A percentile compares a stretch with the other conserved stretches of the same genome.
phyloP scores from a whole-genome alignment of 1,284 basidiomycete species.

The Ceratorhiza oryzae-sativae region DNA sequence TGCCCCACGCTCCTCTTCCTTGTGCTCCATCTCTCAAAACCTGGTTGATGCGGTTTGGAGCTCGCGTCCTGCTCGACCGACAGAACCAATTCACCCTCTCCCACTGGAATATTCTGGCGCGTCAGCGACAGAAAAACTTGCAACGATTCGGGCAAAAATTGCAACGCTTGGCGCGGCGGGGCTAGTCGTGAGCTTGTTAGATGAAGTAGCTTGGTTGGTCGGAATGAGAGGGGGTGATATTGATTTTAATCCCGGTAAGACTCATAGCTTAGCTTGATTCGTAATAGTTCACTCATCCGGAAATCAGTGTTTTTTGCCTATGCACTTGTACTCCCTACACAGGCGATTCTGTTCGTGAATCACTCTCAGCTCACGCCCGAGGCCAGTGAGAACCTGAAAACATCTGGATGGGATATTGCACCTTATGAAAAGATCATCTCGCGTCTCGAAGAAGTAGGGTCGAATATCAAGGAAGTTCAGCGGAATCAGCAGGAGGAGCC shows the following conservation, averaged over 20 bases:
- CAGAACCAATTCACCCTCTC: conserved; percentile 74
- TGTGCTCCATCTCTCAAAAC: conserved; percentile 68
- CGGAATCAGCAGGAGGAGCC: conserved; percentile 22
- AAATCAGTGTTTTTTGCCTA: conserved; percentile 90
- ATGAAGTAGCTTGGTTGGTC: conserved; percentile 94
- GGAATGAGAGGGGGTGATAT: conserved; percentile 95
- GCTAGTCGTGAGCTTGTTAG: conserved; percentile 80
- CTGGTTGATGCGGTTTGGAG: conserved; percentile 87
- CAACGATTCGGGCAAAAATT: conserved; percentile 69
- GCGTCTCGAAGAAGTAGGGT: conserved; percentile 63
- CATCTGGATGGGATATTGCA: conserved; percentile 60
- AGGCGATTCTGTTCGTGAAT: conserved; percentile 78
- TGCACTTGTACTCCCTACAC: conserved; percentile 75
- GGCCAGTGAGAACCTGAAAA: conserved; percentile 63
- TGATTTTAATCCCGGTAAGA: conserved; percentile 81
- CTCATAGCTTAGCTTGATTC: neutral
- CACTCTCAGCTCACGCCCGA: conserved; percentile 65
- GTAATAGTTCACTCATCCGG: neutral
- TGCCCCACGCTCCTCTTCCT: conserved; percentile 58
- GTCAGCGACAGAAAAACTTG: conserved; percentile 70
- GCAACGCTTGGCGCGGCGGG: conserved; percentile 62
- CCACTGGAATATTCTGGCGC: conserved; percentile 75
- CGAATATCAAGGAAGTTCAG: conserved; percentile 51
- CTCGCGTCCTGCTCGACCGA: conserved; percentile 70
- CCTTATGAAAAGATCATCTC: conserved; percentile 76